Percentiles rank a stretch among this genome's conserved stretches.
Evolutionary conservation across 1,284 basidiomycete species (phyloP).

Genomic region (Volvariella volvacea): DNA sequence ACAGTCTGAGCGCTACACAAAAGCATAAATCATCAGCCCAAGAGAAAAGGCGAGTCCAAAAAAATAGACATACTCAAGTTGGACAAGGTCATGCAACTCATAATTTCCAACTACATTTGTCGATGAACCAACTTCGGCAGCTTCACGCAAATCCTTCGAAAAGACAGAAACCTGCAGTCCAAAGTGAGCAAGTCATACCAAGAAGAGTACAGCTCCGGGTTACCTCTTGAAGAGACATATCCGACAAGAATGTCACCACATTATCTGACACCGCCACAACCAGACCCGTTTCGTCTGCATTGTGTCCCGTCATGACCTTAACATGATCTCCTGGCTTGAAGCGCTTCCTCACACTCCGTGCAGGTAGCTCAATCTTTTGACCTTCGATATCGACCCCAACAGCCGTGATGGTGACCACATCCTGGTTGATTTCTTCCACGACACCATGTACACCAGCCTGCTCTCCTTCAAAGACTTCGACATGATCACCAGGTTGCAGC

Average conservation of each 20-base stretch:
- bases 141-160: conserved; percentile 95
- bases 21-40: conserved; percentile 8
- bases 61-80: conserved; percentile 81
- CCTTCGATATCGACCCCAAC: conserved; percentile 80
- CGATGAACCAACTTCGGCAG: conserved; percentile 90
- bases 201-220: conserved; percentile 9
- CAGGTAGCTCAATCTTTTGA: conserved; percentile 82
- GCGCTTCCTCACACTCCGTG: conserved; percentile 85
- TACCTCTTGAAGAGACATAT: conserved; percentile 93
- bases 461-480: conserved; percentile 97
- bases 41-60: conserved; percentile 5
- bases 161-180: conserved; percentile 81
- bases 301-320: conserved; percentile 95
- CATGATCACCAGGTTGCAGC: conserved; percentile 95
- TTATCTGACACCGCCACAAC: conserved; percentile 90
- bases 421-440: conserved; percentile 84
- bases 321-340: conserved; percentile 98
- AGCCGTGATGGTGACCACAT: conserved; percentile 82
- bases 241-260: conserved; percentile 94
- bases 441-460: conserved; percentile 90
- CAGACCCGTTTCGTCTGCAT: conserved; percentile 92
- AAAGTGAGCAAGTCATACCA: not conserved
- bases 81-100: conserved; percentile 94
- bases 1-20: conserved; percentile 80
- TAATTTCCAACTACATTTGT: conserved; percentile 90